Evolutionary conservation across 192 early-diverging fungal species (phyloP).

Genomic region (Coemansia sp.): DNA sequence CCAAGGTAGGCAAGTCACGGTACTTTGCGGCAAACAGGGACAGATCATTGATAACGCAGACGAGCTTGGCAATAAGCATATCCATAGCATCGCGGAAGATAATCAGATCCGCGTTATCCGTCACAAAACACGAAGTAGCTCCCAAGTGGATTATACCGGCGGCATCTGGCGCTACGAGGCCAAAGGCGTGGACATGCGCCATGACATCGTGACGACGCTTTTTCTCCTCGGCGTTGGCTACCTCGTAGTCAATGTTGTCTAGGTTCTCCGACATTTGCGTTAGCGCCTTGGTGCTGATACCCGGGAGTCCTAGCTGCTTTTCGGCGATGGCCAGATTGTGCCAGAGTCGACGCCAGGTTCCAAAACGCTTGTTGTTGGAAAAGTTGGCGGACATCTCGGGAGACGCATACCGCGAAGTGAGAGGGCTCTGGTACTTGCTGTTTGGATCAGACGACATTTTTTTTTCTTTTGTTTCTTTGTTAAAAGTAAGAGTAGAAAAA

Average conservation of each 20-base stretch:
- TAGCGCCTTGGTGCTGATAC: conserved; percentile 87
- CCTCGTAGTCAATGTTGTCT: conserved; percentile 85
- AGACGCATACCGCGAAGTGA: conserved; percentile 96
- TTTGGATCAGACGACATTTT: conserved; percentile 55
- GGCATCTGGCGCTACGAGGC: conserved; percentile 80
- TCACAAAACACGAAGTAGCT: conserved; percentile 99
- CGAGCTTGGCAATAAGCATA: conserved; percentile 89
- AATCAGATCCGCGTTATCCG: conserved; percentile 98
- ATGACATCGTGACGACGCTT: conserved; percentile 97
- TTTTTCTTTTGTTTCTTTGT: no score
- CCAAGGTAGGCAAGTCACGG: conserved; percentile 89
- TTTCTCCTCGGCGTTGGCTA: conserved; percentile 92
- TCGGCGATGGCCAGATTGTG: conserved; percentile 91
- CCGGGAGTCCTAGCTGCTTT: conserved; percentile 85
- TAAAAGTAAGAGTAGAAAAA: background rate
- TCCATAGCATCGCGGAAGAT: conserved; percentile 95
- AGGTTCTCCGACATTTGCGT: conserved; percentile 89
- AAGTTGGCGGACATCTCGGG: conserved; percentile 98
- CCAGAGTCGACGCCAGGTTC: conserved; percentile 97
- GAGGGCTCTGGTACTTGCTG: conserved; percentile 91
- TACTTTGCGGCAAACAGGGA: conserved; percentile 78
- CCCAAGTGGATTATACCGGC: conserved; percentile 97
- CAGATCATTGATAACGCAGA: conserved; percentile 77
- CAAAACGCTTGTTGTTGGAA: conserved; percentile 93
- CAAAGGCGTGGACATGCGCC: conserved; percentile 99